A percentile compares a stretch with the other conserved stretches of the same genome.
These are phyloP conservation scores for Globisporangium megalacanthum DNA, from an alignment of 352 stramenopile genomes.

Conservation along the genomic window DNA sequence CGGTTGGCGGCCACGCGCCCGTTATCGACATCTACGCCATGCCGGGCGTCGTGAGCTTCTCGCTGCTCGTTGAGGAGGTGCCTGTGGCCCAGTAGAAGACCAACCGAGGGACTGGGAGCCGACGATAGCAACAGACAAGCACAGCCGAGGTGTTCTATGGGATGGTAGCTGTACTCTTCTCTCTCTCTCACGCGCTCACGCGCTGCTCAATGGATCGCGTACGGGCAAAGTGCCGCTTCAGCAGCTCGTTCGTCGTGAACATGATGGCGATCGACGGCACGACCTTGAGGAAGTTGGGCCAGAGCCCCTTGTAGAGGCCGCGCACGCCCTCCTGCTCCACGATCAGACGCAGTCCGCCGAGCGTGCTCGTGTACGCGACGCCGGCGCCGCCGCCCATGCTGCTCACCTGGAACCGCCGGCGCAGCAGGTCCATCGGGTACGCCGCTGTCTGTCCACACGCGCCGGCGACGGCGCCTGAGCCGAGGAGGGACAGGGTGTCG, in stretches of 20 bases:
- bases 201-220: slow-evolving; percentile 4
- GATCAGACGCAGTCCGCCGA: slow-evolving; percentile 42
- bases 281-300: slow-evolving; percentile 74
- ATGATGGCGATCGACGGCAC: slow-evolving; percentile 78
- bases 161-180: neutral
- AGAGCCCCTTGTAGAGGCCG: slow-evolving; percentile 62
- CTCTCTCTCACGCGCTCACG: slow-evolving; percentile 2
- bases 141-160: neutral
- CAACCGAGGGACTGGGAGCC: neutral
- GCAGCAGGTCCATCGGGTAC: slow-evolving; percentile 76
- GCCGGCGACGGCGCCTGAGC: slow-evolving; percentile 55
- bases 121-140: slow-evolving; percentile 1
- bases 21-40: slow-evolving; percentile 77
- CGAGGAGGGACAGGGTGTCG: slow-evolving; percentile 49
- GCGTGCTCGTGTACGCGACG: slow-evolving; percentile 40
- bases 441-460: slow-evolving; percentile 63
- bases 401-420: slow-evolving; percentile 66
- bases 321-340: slow-evolving; percentile 43
- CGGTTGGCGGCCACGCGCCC: slow-evolving; percentile 46
- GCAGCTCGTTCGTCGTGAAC: slow-evolving; percentile 75
- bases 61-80: slow-evolving; percentile 38
- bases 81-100: neutral
- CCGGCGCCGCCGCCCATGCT: slow-evolving; percentile 18
- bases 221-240: slow-evolving; percentile 29
- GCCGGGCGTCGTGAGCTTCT: slow-evolving; percentile 79